Percentiles rank a stretch among this genome's conserved stretches.
phyloP scores from a whole-genome alignment of 306 rosid genomes.

The Canavalia gladiata region DNA sequence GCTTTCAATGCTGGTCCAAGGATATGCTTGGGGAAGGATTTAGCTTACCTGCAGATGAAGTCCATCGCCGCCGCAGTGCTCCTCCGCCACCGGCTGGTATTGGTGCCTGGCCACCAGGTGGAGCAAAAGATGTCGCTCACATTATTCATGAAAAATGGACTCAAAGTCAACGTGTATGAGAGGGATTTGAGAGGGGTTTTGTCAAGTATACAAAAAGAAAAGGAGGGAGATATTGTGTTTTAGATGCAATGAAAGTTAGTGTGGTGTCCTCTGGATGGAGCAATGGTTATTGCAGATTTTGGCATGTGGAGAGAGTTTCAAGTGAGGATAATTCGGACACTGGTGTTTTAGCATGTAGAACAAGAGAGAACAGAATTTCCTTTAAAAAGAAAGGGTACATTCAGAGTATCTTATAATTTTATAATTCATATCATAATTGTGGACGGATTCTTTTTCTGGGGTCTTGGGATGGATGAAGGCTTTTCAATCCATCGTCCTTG shows the following conservation, averaged over 20 bases:
- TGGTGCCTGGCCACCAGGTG: conserved; percentile 75
- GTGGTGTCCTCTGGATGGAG: neutral
- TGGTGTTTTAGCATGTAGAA: conserved; percentile 36
- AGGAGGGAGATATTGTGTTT: conserved; percentile 29
- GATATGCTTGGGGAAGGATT: conserved; percentile 87
- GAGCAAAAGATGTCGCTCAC: conserved; percentile 95
- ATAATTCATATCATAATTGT: conserved; percentile 55
- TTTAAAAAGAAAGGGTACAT: conserved; percentile 44
- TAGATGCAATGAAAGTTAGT: conserved; percentile 46
- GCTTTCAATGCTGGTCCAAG: conserved; percentile 99
- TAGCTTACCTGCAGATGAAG: conserved; percentile 93
- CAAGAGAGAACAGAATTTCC: conserved; percentile 43
- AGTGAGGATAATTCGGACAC: conserved; percentile 21
- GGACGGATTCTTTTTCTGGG: conserved; percentile 48
- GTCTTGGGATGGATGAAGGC: conserved; percentile 42
- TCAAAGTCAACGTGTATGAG: conserved; percentile 68
- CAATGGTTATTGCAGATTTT: neutral
- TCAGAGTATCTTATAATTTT: conserved; percentile 50
- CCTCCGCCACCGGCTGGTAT: conserved; percentile 74
- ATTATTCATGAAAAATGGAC: conserved; percentile 91
- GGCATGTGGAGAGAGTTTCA: conserved; percentile 21
- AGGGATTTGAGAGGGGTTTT: conserved; percentile 71
- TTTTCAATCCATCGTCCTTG: conserved; percentile 46
- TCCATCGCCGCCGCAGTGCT: conserved; percentile 82
- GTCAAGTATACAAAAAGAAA: conserved; percentile 51